Base-by-base conservation (phyloP, 2,329 filamentous ascomycete species). In the Colletotrichum incanum region DNA sequence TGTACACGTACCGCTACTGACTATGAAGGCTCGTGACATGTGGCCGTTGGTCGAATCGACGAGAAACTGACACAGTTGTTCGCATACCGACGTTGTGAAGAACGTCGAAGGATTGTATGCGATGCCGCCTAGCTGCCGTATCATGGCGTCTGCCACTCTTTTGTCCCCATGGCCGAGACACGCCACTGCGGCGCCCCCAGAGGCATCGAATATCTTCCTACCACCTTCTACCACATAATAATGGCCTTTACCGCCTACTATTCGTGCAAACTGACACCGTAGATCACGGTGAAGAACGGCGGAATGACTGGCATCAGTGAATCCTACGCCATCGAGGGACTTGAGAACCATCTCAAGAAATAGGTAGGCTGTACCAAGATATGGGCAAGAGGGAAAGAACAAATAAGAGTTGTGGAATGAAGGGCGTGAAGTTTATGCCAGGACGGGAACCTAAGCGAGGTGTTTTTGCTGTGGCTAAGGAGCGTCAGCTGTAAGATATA, bases 61-160 rank as follows among this genome's bases (percentile, higher is more conserved):
- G 54, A 86, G 73, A 8, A 77, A 74, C 4, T 76, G 78, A 43
- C 82, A 83, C 11, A 86, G 76, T 55, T 85, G 77, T 71, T 86
- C 84, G 23, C 81, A 82, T 1, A 80, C 78, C 5, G 74, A 75
- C 12, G 79, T 84, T 0, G 83, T 84, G 75, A 84, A 86, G 71
- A 82, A 86, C 7, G 80, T 76, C 5, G 84, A 84, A 52, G 84
- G 79, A 61, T 83, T 84, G 43, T 81, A 82, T 59, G 76, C 74
- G 14, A 80, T 67, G 20, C 74, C 71, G 23, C 73, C 61, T 3
- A 80, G 66, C 65, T 82, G 80, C 7, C 74, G 64, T 16, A 76
- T 37, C 50, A 81, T 77, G 20, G 79, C 80, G 9, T 75, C 72
- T 18, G 75, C 75, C 23, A 82, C 77, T 26, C 75, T 74, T 8